phyloP scores from a whole-genome alignment of 331 rosid genomes.

The Rosa hybrid region DNA sequence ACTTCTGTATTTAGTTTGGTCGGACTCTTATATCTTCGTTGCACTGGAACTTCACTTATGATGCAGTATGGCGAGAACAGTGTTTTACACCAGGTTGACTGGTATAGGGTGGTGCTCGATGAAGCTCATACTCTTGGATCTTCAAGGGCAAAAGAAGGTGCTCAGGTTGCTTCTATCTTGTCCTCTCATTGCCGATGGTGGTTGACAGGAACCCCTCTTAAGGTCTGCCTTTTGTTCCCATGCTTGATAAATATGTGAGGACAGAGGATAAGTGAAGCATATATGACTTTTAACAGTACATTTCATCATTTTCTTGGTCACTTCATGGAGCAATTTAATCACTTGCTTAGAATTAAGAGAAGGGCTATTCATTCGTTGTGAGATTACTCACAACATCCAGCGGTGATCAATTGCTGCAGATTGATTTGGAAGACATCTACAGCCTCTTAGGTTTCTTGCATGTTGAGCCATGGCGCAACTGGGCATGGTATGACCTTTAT shows the following conservation, averaged over 20 bases:
- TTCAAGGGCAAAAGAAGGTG: slow-evolving; percentile 44
- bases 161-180: slow-evolving; percentile 62
- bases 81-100: slow-evolving; percentile 64
- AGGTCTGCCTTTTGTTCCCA: slow-evolving; percentile 45
- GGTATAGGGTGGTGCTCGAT: slow-evolving; percentile 91
- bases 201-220: slow-evolving; percentile 88
- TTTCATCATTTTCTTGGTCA: no score
- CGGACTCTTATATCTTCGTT: background rate
- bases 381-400: slow-evolving; percentile 8
- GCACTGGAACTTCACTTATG: background rate
- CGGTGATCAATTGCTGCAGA: slow-evolving; percentile 47
- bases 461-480: slow-evolving; percentile 87
- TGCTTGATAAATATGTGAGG: background rate
- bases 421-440: slow-evolving; percentile 77
- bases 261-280: background rate
- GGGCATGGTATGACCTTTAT: slow-evolving; percentile 60
- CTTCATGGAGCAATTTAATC: no score
- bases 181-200: slow-evolving; percentile 88
- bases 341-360: no score
- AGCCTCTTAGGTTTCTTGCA: slow-evolving; percentile 78
- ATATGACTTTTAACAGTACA: no score
- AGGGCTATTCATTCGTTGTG: background rate
- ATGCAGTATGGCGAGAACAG: slow-evolving; percentile 57
- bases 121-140: slow-evolving; percentile 81
- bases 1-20: no score